Evolutionary conservation across 2,329 filamentous ascomycete genomes (phyloP).

Genomic region (Leptographium radiaticola): DNA sequence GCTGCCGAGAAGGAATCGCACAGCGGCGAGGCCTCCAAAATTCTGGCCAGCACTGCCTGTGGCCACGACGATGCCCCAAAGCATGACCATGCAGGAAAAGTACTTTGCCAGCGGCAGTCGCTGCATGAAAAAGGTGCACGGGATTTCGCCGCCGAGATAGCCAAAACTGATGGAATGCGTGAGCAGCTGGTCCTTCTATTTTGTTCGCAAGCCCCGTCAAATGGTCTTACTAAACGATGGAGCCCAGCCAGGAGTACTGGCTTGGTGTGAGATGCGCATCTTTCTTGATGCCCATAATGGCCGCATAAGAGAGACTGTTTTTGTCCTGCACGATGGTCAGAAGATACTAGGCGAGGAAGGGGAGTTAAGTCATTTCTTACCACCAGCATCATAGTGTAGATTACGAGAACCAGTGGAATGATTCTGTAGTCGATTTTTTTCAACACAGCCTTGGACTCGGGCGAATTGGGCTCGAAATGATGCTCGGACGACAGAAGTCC

Average conservation of each 20-base stretch:
- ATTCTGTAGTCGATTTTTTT: not conserved
- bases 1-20: slow-evolving; percentile 48
- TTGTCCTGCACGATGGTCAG: slow-evolving; percentile 18
- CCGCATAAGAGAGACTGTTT: slow-evolving; percentile 47
- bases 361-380: not conserved
- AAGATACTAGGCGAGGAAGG: not conserved
- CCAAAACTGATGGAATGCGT: slow-evolving; percentile 23
- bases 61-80: slow-evolving; percentile 36
- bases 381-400: not conserved
- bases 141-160: slow-evolving; percentile 27
- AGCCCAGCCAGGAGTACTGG: slow-evolving; percentile 39
- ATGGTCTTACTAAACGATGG: slow-evolving; percentile 27
- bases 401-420: not conserved
- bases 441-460: not conserved
- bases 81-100: slow-evolving; percentile 34
- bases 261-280: slow-evolving; percentile 41
- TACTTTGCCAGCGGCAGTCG: slow-evolving; percentile 21
- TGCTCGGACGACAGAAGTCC: not conserved
- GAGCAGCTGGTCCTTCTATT: no score
- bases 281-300: slow-evolving; percentile 49
- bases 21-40: slow-evolving; percentile 39
- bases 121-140: slow-evolving; percentile 18
- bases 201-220: no score
- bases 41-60: slow-evolving; percentile 39
- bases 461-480: not conserved